Evolutionary conservation across 441 rosid genomes (phyloP).

Genomic region (Brassica balearica): DNA sequence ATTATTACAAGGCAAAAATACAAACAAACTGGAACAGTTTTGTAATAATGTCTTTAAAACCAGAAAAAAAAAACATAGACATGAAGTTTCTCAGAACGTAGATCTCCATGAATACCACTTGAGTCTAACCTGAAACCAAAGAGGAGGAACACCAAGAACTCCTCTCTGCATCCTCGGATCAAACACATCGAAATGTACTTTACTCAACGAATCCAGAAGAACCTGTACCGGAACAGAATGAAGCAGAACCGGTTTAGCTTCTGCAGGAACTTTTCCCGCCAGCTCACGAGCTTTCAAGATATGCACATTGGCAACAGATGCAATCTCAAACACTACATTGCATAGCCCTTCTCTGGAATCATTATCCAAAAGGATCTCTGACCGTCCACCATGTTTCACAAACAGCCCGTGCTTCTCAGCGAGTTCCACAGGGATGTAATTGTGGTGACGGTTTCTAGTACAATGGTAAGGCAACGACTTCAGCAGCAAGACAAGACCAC

Average conservation of each 20-base stretch:
- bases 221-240: conserved; percentile 80
- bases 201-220: conserved; percentile 65
- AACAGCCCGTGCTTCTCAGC: conserved; percentile 76
- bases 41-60: conserved; percentile 28
- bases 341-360: conserved; percentile 67
- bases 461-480: conserved; percentile 84
- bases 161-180: conserved; percentile 77
- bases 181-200: conserved; percentile 77
- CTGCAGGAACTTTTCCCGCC: conserved; percentile 61
- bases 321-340: conserved; percentile 79
- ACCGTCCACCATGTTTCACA: conserved; percentile 63
- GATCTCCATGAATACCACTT: conserved; percentile 75
- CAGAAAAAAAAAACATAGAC: not conserved
- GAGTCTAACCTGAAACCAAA: conserved; percentile 73
- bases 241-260: conserved; percentile 71
- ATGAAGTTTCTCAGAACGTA: conserved; percentile 16
- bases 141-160: conserved; percentile 72
- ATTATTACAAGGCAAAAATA: conserved; percentile 33
- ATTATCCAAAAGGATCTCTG: conserved; percentile 61
- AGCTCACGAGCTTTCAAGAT: conserved; percentile 79
- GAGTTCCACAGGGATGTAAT: conserved; percentile 67
- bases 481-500: conserved; percentile 81
- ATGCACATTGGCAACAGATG: conserved; percentile 82
- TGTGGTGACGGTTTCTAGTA: conserved; percentile 64
- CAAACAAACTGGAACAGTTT: not conserved